Base-by-base conservation (phyloP, 164 flowering plant species). In the Magnolia changhungtana region DNA sequence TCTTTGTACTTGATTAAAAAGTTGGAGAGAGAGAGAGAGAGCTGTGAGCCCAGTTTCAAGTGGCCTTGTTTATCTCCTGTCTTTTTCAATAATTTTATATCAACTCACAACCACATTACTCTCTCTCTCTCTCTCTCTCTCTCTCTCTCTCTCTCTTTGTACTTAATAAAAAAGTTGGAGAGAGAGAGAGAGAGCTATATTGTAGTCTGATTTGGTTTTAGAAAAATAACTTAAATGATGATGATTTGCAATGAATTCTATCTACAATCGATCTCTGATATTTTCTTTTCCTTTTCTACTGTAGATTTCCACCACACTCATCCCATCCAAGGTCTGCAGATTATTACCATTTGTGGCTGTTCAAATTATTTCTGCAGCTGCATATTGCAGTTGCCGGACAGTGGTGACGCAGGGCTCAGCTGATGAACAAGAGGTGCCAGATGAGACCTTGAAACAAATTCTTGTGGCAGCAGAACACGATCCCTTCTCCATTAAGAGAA, bases 401-500 rank as follows among this genome's bases (percentile, higher is more conserved):
- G 2, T 86, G 27, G 52, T 82, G 59, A 85, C 88, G 14, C 81
- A 80, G 31, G 81, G 82, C 14, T 80, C 85, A 78, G 24, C 77
- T 21, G 71, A 80, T 65, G 78, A 87, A 68, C 82, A 76, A 49
- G 82, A 84, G 72, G 67, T 74, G 63, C 71, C 76, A 21, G 87
- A 82, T 72, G 86, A 86, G 72, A 71, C 51, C 51, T 74, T 87
- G 64, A 79, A 79, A 74, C 76, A 69, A 64, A 63, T 88, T 79
- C 83, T 88, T 65, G 80, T 84, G 55, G 72, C 80, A 21, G 51
- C 72, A 51, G 87, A 84, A 78, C 84, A 73, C 50, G 78, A 85
- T 80, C 83, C 87, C 6, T 55, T 55, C 51, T 79, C 80, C 14
- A 71, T 71, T 59, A 75, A 69, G 64, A 84, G 83, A 78, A 75